Evolutionary conservation across 495 filamentous ascomycete species (phyloP), one percentile per base, ranked within the genome.

Genomic region (Aspergillus carlsbadensis): DNA sequence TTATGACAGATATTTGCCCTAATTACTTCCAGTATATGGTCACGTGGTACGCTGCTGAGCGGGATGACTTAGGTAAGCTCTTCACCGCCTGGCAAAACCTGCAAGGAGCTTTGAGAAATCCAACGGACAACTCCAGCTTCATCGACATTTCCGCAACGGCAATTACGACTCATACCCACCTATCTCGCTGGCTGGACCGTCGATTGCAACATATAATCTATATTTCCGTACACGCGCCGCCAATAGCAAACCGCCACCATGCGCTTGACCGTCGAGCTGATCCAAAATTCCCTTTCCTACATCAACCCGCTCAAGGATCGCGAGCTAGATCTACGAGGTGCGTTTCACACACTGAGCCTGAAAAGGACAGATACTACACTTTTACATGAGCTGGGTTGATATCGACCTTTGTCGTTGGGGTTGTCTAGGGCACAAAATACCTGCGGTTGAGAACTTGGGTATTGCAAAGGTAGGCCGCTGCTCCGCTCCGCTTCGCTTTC

Each of bases 321-420:
- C 67, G 95, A 99, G 83, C 83, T 99, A 67, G 92, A 97, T 81
- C 91, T 99, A 63, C 86, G 95, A 98, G 95, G 95, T 99, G 86
- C 87, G 91, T 92, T 75, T 63, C 50, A 70, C 53, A 67, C 52
- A 55, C 51, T 56, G 68, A 43, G 67, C 72, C 83, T 87, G 90
- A 89, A 92, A 96, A 93, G 91, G 86, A 79, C 89, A 92, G 92
- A 92, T 95, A 87, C 91, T 96, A 88, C 91, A 91, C 87, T 83
- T 86, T 82, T 75, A 60, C 70, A 68, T 76, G 87, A 87, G 83
- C 87, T 87, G 76, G 82, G 82, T 93, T 95, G 85, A 92, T 90
- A 89, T 84, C 85, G 78, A 76, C 54, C 49, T 67, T 77, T 77
- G 67, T 71, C 59, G 62, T 69, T 70, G 67, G 65, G 66, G 69